Conservation (phyloP, 108 stramenopile species). For the Aurantiochytrium sp. region DNA sequence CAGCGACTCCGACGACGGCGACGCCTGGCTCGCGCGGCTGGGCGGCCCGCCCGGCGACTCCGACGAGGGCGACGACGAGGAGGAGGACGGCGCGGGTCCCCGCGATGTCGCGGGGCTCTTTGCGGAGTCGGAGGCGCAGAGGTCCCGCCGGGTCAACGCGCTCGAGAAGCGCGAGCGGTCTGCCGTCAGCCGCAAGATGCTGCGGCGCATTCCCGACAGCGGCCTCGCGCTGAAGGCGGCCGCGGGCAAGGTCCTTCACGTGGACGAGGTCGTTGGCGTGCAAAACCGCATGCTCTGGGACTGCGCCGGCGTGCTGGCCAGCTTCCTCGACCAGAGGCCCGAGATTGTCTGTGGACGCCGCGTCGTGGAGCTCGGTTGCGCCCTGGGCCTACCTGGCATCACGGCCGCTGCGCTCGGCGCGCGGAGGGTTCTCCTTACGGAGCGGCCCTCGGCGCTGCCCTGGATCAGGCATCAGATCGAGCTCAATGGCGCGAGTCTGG, state of each 20-base stretch:
- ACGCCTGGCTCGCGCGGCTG: neutral
- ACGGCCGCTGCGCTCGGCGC: neutral
- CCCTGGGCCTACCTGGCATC: neutral
- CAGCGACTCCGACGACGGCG: too few species aligned
- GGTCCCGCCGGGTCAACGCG: neutral
- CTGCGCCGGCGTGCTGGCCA: neutral
- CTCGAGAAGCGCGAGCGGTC: neutral
- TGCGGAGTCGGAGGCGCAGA: neutral
- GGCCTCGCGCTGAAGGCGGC: neutral
- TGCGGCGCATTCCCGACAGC: neutral
- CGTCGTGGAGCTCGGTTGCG: neutral
- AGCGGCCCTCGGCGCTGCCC: neutral
- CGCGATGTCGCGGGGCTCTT: neutral
- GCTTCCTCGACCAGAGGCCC: neutral
- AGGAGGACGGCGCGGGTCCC: neutral
- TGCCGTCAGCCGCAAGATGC: neutral
- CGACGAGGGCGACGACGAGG: neutral
- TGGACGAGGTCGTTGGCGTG: neutral
- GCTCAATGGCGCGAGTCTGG: neutral
- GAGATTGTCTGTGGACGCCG: neutral
- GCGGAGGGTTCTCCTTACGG: neutral
- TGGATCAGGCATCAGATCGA: neutral
- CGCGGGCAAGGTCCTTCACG: neutral
- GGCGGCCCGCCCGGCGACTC: neutral
- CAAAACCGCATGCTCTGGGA: neutral